Conservation (phyloP, 176 grass and related monocot species). For the Avena insularis region DNA sequence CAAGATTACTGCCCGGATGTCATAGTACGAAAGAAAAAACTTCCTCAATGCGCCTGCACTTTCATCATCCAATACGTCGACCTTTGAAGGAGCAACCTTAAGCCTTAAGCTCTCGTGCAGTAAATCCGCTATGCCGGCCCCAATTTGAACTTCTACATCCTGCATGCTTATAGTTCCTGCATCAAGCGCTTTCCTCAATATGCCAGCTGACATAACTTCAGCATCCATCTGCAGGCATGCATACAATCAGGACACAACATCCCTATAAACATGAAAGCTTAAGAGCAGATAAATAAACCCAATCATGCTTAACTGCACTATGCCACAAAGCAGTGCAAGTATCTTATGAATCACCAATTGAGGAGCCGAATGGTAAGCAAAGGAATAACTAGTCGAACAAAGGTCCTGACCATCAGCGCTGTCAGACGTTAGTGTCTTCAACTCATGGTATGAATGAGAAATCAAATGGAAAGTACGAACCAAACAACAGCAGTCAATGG, state of each 20-base stretch:
- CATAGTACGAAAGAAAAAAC: conserved; percentile 87
- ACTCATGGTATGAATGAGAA: background rate
- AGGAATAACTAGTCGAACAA: background rate
- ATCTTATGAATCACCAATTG: conserved; percentile 11
- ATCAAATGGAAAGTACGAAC: background rate
- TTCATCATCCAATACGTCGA: conserved; percentile 79
- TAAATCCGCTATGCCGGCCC: conserved; percentile 63
- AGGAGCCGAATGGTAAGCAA: background rate
- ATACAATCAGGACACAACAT: conserved; percentile 27
- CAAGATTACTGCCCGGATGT: conserved; percentile 87
- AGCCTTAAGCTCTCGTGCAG: conserved; percentile 84
- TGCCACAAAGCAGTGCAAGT: conserved; percentile 16
- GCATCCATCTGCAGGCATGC: conserved; percentile 80
- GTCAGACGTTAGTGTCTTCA: background rate
- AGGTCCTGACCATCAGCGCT: background rate
- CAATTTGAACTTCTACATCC: conserved; percentile 77
- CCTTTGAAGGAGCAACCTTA: conserved; percentile 73
- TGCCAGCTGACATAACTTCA: conserved; percentile 90
- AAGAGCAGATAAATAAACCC: background rate
- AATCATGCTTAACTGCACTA: background rate
- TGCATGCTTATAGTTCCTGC: conserved; percentile 69
- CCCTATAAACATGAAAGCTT: conserved; percentile 18
- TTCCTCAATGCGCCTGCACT: conserved; percentile 68
- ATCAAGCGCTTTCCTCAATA: conserved; percentile 86
- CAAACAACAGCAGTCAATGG: conserved; percentile 20